These are phyloP conservation scores for Rhynchospora tenuis DNA, from an alignment of 176 grass and related monocot species.

Conservation along the genomic window DNA sequence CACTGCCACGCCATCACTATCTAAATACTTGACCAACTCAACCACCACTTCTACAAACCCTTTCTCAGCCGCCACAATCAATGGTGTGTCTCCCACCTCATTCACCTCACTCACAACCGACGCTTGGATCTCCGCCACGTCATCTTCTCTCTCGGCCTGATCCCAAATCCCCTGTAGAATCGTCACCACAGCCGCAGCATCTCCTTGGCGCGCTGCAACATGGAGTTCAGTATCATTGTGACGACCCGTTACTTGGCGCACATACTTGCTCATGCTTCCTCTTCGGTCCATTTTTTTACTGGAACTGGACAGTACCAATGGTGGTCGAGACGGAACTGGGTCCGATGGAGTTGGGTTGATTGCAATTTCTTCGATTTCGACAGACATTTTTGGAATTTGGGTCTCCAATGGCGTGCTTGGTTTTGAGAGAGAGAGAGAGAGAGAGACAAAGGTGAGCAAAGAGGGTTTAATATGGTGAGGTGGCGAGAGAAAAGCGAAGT, in stretches of 20 bases:
- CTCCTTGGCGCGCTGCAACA: slow-evolving; percentile 56
- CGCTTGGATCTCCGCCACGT: slow-evolving; percentile 40
- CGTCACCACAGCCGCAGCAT: slow-evolving; percentile 28
- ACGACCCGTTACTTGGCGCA: slow-evolving; percentile 86
- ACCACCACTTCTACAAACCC: slow-evolving; percentile 50
- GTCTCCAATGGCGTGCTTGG: slow-evolving; percentile 15
- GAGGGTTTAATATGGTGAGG: slow-evolving; percentile 27
- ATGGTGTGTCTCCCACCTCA: slow-evolving; percentile 67
- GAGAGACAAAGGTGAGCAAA: background rate
- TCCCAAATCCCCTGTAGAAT: slow-evolving; percentile 41
- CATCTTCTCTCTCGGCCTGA: slow-evolving; percentile 29
- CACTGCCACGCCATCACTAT: slow-evolving; percentile 39
- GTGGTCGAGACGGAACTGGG: background rate
- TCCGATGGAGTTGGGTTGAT: background rate
- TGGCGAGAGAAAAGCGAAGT: background rate
- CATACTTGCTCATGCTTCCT: slow-evolving; percentile 66
- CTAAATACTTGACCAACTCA: slow-evolving; percentile 59
- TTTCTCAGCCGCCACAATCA: slow-evolving; percentile 63
- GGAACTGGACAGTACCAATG: slow-evolving; percentile 55
- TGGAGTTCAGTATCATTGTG: slow-evolving; percentile 89
- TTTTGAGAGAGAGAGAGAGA: slow-evolving; percentile 5
- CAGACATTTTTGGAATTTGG: slow-evolving; percentile 32
- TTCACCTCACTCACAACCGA: slow-evolving; percentile 62
- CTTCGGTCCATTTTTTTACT: slow-evolving; percentile 36
- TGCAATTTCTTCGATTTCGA: slow-evolving; percentile 54